Evolutionary conservation across 2,329 filamentous ascomycete species (phyloP), one percentile per base, ranked within the genome.

Genomic region (Monilinia fructigena): DNA sequence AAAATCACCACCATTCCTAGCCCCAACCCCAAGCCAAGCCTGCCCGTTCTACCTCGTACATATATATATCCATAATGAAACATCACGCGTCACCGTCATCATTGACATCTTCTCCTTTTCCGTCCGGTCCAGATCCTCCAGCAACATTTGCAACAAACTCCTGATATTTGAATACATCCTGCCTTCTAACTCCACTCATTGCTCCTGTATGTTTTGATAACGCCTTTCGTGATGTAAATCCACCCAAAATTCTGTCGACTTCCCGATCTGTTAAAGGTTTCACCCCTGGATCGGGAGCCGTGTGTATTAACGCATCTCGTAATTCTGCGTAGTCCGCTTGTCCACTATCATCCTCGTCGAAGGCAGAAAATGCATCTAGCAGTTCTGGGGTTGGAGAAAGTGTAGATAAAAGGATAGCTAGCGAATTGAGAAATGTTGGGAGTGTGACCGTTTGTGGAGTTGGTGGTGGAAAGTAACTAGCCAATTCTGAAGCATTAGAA

Each of bases 281-380:
- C 76, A 82, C 82, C 23, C 91, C 91, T 0, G 85, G 82, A 71
- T 96, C 92, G 0, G 92, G 91, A 0, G 88, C 87, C 0, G 93
- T 97, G 71, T 93, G 86, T 52, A 97, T 79, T 55, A 99, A 78
- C 0, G 94, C 92, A 72, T 95, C 91, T 55, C 90, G 87, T 69
- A 99, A 79, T 77, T 97, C 92, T 0, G 81, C 84, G 26, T 96
- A 80, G 75, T 98, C 93, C 50, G 98, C 87, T 78, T 97, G 93
- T 3, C 95, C 95, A 73, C 91, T 95, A 76, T 99, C 95, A 70
- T 96, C 93, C 69, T 96, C 91, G 75, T 99, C 95, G 76, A 98
- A 98, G 0, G 95, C 95, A 2, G 92, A 92, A 72, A 99, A 94
- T 0, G 95, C 95, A 1, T 93, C 94, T 26, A 92, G 81, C 12